Conservation (phyloP, 345 rosid genomes). For the Euclidium syriacum region DNA sequence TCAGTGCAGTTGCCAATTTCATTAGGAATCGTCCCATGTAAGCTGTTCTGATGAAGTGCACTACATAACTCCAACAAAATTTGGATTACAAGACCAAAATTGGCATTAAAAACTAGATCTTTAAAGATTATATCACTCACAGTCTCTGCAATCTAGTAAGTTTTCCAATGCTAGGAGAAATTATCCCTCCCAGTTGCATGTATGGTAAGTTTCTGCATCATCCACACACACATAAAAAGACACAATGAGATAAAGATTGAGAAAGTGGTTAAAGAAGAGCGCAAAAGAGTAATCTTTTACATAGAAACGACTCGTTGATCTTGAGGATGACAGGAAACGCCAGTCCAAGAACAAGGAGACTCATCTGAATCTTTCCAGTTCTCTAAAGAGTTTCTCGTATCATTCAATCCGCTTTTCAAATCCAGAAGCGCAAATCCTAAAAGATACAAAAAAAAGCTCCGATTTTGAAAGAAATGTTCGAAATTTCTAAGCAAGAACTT, state of each 20-base stretch:
- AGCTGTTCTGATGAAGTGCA: conserved; percentile 89
- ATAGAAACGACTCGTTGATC: conserved; percentile 70
- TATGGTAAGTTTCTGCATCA: conserved; percentile 75
- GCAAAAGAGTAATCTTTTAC: conserved; percentile 30
- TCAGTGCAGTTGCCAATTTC: conserved; percentile 74
- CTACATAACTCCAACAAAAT: conserved; percentile 28
- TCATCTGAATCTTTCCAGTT: conserved; percentile 77
- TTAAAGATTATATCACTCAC: conserved; percentile 43
- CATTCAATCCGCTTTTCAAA: conserved; percentile 64
- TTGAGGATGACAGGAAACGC: conserved; percentile 63
- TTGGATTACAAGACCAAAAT: neutral
- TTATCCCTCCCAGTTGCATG: conserved; percentile 77
- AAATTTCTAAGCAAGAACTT: neutral
- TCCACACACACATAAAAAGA: neutral
- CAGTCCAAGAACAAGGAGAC: conserved; percentile 90
- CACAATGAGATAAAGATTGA: neutral
- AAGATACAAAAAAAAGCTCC: conserved; percentile 6
- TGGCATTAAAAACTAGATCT: neutral
- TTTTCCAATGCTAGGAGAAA: conserved; percentile 91
- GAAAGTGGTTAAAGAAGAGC: neutral
- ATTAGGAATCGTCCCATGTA: conserved; percentile 77
- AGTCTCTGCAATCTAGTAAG: conserved; percentile 71
- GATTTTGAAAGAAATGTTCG: neutral
- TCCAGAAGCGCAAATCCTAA: conserved; percentile 71
- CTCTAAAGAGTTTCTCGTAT: conserved; percentile 53